A percentile compares a stretch with the other conserved stretches of the same genome.
Evolutionary conservation across 2,329 filamentous ascomycete species (phyloP).

Genomic region (Colletotrichum noveboracense): DNA sequence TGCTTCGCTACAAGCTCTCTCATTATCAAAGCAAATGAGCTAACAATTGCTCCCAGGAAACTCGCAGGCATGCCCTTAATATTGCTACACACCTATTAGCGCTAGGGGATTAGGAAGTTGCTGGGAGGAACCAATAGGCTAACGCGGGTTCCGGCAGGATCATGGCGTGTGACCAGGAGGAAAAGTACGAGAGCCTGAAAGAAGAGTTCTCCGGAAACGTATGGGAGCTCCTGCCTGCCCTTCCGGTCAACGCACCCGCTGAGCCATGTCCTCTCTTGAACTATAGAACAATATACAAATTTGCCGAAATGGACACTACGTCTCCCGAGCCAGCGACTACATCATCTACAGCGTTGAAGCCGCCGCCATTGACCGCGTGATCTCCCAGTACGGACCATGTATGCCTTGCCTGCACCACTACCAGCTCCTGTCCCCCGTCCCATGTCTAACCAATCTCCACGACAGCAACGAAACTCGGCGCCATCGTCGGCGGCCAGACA

Average conservation of each 20-base stretch:
- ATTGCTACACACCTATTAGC: not conserved
- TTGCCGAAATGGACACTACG: constrained; percentile 90
- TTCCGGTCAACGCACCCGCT: constrained; percentile 11
- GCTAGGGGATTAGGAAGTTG: not conserved
- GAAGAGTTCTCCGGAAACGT: constrained; percentile 87
- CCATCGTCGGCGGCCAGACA: constrained; percentile 96
- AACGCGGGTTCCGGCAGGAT: constrained; percentile 62
- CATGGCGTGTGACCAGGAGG: constrained; percentile 90
- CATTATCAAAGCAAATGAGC: constrained; percentile 15
- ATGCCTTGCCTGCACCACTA: constrained; percentile 35
- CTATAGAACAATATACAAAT: constrained; percentile 80
- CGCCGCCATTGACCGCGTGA: constrained; percentile 85
- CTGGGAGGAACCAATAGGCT: not conserved
- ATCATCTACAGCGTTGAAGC: constrained; percentile 99
- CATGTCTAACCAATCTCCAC: not conserved
- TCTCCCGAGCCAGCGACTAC: constrained; percentile 95
- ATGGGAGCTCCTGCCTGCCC: constrained; percentile 44
- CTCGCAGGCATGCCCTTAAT: constrained; percentile 30
- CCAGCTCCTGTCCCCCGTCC: not conserved
- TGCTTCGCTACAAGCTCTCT: constrained; percentile 22
- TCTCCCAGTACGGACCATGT: constrained; percentile 92
- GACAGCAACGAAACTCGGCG: constrained; percentile 88
- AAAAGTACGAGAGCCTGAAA: constrained; percentile 81
- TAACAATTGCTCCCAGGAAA: constrained; percentile 24
- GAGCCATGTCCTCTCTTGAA: constrained; percentile 17